A percentile compares a stretch with the other conserved stretches of the same genome.
These are phyloP conservation scores for Punctularia strigosozonata DNA, from an alignment of 768 basidiomycete species.

Conservation along the genomic window DNA sequence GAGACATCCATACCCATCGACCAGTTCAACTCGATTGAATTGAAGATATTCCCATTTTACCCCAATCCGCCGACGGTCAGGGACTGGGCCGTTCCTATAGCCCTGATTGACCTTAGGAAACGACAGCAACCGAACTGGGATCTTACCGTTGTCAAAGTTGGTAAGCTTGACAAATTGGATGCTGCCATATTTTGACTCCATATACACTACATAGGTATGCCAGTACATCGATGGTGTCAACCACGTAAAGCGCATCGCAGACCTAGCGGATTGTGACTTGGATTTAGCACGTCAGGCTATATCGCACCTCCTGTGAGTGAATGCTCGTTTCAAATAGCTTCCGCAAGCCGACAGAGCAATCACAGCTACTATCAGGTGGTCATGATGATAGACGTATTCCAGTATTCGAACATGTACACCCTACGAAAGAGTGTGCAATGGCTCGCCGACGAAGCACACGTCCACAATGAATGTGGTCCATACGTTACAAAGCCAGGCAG, in stretches of 20 bases:
- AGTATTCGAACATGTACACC: constrained; percentile 96
- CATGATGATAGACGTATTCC: constrained; percentile 95
- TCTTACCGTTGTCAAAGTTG: constrained; percentile 79
- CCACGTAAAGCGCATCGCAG: constrained; percentile 83
- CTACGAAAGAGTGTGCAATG: constrained; percentile 78
- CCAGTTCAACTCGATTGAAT: constrained; percentile 85
- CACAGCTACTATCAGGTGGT: constrained; percentile 91
- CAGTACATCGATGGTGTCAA: constrained; percentile 83
- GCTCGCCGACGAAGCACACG: constrained; percentile 75
- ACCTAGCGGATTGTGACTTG: constrained; percentile 82
- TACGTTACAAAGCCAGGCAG: constrained; percentile 77
- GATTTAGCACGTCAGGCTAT: constrained; percentile 77
- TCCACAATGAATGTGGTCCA: constrained; percentile 82
- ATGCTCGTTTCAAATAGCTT: neutral
- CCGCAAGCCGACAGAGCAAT: neutral
- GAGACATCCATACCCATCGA: constrained; percentile 91
- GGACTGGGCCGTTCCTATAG: constrained; percentile 93
- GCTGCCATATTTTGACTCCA: neutral
- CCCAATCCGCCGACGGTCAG: constrained; percentile 84
- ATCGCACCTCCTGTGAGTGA: constrained; percentile 76
- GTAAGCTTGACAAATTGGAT: constrained; percentile 1
- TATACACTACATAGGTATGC: constrained; percentile 41
- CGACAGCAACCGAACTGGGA: constrained; percentile 92
- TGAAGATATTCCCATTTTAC: constrained; percentile 95
- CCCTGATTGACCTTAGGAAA: constrained; percentile 72